Evolutionary conservation across 2,329 filamentous ascomycete species (phyloP).

Genomic region (Hypoxylon sp.): DNA sequence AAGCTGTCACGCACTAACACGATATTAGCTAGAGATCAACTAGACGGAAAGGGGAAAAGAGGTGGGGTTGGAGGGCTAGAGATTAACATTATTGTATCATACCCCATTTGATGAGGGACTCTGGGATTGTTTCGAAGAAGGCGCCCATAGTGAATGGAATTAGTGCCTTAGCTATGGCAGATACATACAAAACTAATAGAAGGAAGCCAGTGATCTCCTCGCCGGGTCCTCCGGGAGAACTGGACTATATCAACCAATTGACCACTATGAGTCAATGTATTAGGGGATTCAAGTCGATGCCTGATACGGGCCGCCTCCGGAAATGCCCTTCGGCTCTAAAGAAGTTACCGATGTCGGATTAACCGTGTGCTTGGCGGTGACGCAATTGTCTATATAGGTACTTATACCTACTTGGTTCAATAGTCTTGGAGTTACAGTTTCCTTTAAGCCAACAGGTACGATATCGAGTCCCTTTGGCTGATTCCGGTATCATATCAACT

Average conservation of each 20-base stretch:
- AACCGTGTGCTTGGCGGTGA: not conserved
- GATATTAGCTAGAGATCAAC: not conserved
- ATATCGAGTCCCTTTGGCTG: not conserved
- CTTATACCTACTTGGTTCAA: not conserved
- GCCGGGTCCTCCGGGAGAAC: not conserved
- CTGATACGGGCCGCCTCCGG: slow-evolving; percentile 2
- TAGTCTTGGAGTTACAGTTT: not conserved
- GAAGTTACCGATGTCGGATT: slow-evolving; percentile 32
- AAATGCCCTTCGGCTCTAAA: slow-evolving; percentile 10
- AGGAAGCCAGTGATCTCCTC: not conserved
- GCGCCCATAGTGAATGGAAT: slow-evolving; percentile 47
- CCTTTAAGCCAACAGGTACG: not conserved
- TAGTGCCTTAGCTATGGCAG: not conserved
- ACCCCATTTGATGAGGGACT: slow-evolving; percentile 12
- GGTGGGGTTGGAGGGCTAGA: not conserved
- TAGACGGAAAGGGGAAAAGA: not conserved
- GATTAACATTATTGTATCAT: not conserved
- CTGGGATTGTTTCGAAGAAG: slow-evolving; percentile 51
- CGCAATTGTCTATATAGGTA: slow-evolving; percentile 4
- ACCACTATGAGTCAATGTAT: not conserved
- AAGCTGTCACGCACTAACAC: not conserved
- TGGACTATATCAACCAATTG: slow-evolving; percentile 4
- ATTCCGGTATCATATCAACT: slow-evolving; percentile 14
- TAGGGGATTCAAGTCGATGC: not conserved
- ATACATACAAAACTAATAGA: slow-evolving; percentile 1